A percentile compares a stretch with the other conserved stretches of the same genome.
These are phyloP conservation scores for Acanthamoeba healyi DNA, from an alignment of 208 protist genomes.

Conservation along the genomic window DNA sequence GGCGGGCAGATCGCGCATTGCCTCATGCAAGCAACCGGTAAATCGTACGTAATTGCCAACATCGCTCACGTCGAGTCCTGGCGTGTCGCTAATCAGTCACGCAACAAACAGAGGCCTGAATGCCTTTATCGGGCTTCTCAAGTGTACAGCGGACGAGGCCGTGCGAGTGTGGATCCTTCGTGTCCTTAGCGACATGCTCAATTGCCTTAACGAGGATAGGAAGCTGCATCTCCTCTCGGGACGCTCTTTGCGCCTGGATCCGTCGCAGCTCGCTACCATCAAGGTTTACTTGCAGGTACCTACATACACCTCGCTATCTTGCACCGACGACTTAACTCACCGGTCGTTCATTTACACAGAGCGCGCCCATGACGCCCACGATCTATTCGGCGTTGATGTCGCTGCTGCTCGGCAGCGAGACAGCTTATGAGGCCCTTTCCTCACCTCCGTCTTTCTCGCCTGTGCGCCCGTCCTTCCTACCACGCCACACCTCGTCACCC, in stretches of 20 bases:
- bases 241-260: not conserved
- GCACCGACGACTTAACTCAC: too few relatives aligned
- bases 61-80: not conserved
- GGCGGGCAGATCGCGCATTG: slow-evolving; percentile 59
- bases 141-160: not conserved
- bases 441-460: slow-evolving; percentile 13
- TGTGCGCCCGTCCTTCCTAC: not conserved
- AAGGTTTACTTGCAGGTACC: slow-evolving; percentile 48
- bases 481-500: not conserved
- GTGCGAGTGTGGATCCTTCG: slow-evolving; percentile 61
- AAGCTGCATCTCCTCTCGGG: slow-evolving; percentile 44
- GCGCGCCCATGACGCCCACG: slow-evolving; percentile 1
- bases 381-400: slow-evolving; percentile 55
- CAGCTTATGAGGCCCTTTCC: slow-evolving; percentile 20
- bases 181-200: slow-evolving; percentile 38
- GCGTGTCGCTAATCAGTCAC: not conserved
- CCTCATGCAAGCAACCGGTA: slow-evolving; percentile 41
- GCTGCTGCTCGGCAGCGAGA: slow-evolving; percentile 35
- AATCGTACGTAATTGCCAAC: not conserved
- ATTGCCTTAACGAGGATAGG: slow-evolving; percentile 59
- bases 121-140: slow-evolving; percentile 34
- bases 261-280: slow-evolving; percentile 28
- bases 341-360: too few relatives aligned
- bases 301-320: too few relatives aligned
- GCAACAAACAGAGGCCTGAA: slow-evolving; percentile 53